A percentile compares a stretch with the other conserved stretches of the same genome.
Evolutionary conservation across 1,284 basidiomycete species (phyloP).

Genomic region (Fistulina hepatica): DNA sequence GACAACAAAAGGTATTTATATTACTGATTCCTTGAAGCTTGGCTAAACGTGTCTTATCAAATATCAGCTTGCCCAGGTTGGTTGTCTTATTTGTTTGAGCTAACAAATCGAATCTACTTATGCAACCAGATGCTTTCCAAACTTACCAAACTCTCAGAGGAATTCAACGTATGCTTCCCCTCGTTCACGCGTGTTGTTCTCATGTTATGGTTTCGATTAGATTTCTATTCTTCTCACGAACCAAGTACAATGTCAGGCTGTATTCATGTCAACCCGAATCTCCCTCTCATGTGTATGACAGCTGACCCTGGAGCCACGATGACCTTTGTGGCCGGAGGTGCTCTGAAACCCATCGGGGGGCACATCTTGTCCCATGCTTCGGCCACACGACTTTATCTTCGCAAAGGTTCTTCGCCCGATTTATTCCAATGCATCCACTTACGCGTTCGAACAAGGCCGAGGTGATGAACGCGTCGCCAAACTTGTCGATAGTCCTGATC

Average conservation of each 20-base stretch:
- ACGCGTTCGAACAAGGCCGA: slow-evolving; percentile 43
- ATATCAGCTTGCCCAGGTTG: slow-evolving; percentile 53
- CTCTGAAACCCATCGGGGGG: slow-evolving; percentile 79
- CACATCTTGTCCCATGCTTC: slow-evolving; percentile 84
- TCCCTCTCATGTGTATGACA: slow-evolving; percentile 20
- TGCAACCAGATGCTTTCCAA: slow-evolving; percentile 71
- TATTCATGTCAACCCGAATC: slow-evolving; percentile 1
- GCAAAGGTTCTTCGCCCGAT: slow-evolving; percentile 53
- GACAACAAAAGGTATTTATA: slow-evolving; percentile 73
- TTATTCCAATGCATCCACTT: neutral
- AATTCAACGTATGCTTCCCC: slow-evolving; percentile 54
- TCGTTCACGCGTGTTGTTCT: slow-evolving; percentile 5
- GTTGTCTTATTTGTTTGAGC: neutral
- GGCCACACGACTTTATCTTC: slow-evolving; percentile 71
- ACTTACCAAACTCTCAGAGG: slow-evolving; percentile 83
- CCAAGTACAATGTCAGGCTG: slow-evolving; percentile 70
- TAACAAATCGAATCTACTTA: slow-evolving; percentile 1
- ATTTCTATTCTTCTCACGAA: slow-evolving; percentile 83
- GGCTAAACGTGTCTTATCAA: slow-evolving; percentile 1
- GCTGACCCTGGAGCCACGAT: slow-evolving; percentile 91
- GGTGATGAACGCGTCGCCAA: slow-evolving; percentile 95
- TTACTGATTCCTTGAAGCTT: neutral
- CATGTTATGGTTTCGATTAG: slow-evolving; percentile 31
- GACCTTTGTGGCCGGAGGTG: slow-evolving; percentile 86
- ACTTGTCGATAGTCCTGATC: slow-evolving; percentile 85